Percentiles rank a stretch among this genome's conserved stretches.
These are phyloP conservation scores for Neurospora sublineolata DNA, from an alignment of 495 filamentous ascomycete genomes.

Conservation along the genomic window DNA sequence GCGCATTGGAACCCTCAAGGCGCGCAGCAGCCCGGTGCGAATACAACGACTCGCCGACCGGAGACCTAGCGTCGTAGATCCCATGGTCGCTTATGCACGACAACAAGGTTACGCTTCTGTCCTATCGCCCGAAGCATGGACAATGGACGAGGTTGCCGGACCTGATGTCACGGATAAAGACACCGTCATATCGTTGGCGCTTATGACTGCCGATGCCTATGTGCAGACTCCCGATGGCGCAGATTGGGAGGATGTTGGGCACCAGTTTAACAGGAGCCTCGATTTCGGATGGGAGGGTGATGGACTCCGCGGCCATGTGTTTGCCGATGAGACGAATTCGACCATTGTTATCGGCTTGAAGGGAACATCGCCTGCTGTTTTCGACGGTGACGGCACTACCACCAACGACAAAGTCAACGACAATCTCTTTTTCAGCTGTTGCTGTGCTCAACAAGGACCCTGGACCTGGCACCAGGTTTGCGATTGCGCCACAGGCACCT, in stretches of 20 bases:
- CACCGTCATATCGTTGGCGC: conserved; percentile 71
- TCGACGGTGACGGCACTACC: conserved; percentile 88
- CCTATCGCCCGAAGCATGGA: conserved; percentile 64
- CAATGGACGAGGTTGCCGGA: conserved; percentile 61
- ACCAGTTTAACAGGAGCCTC: conserved; percentile 65
- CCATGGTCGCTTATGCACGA: conserved; percentile 57
- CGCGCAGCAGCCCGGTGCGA: conserved; percentile 45
- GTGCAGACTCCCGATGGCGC: conserved; percentile 54
- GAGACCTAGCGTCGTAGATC: conserved; percentile 60
- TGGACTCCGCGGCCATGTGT: conserved; percentile 86
- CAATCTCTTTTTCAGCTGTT: conserved; percentile 95
- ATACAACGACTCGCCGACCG: conserved; percentile 78
- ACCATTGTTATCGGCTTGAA: conserved; percentile 90
- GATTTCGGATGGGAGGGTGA: conserved; percentile 87
- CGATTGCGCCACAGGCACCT: conserved; percentile 74
- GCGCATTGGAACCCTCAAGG: conserved; percentile 37
- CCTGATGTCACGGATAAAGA: conserved; percentile 81
- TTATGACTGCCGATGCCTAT: conserved; percentile 84
- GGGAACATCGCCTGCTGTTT: conserved; percentile 80
- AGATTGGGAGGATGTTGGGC: conserved; percentile 76
- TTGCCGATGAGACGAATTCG: conserved; percentile 69
- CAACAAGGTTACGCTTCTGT: conserved; percentile 47
- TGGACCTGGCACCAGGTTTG: conserved; percentile 84
- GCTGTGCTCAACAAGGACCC: conserved; percentile 84
- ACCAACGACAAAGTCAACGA: conserved; percentile 97